Base-by-base conservation (phyloP, 2,329 filamentous ascomycete genomes). In the Epichloe amarillans region DNA sequence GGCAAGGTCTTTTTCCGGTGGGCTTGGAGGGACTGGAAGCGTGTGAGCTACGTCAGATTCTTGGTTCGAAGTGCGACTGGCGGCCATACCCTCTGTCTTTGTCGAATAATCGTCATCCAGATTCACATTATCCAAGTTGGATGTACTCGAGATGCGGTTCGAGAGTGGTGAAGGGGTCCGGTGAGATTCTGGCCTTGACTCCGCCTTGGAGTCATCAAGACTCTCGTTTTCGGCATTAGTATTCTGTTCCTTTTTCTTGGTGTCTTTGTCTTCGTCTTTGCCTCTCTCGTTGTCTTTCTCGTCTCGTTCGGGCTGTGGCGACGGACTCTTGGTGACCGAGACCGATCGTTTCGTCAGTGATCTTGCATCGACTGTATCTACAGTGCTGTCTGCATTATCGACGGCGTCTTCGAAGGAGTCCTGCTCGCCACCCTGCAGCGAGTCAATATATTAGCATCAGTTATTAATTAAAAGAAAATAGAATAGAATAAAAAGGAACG, bases 381-480 rank as follows among this genome's bases (percentile, higher is more conserved):
- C 33, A 17, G 40, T 30, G 23, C 21, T 40, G 40, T 50, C 50
- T 41, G 46, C 68, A 53, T 74, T 78, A 66, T 87, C 84, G 58
- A 80, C 71, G 50, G 87, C 88, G 73, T 95, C 88, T 69, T 95
- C 88, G 62, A 94, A 95, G 15, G 78, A 58, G 40, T 69, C 67
- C 35, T 62, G 53, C 33, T 67, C 67, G 37, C 57, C 56, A 39
- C 53, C 52, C 65, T 69, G 51, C 26, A 23, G 33, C 51, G 54
- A 46, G 57, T 60, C 52, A 57, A 52, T 51, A 50, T 17, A 30
- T 46, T 6, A 47, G 36, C 44, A 38, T 14, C 8, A 21, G 35
- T 17, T 14, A 17, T 30, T 11, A 4, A 30, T 11, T 3, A 30
- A 30, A 30, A 4, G 8, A 30, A 30, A 30, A 4, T 1, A 30